These are phyloP conservation scores for Hirschioporus abietinus DNA, from an alignment of 768 basidiomycete genomes.

Conservation along the genomic window DNA sequence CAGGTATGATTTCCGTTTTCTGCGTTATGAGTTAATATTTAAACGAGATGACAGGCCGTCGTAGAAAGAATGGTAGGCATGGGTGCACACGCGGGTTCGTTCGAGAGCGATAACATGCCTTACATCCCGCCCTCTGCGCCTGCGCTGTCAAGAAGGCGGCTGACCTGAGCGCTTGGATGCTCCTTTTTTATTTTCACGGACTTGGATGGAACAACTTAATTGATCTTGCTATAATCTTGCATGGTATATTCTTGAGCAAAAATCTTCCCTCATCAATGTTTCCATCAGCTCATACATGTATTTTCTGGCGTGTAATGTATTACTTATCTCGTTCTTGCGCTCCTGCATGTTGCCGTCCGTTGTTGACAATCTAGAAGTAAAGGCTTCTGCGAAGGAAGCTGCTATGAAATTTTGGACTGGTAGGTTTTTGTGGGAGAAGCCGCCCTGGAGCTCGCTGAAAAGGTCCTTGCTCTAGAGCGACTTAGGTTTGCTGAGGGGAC, in stretches of 20 bases:
- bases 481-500: too few species aligned
- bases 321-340: too few species aligned
- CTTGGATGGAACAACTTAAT: not conserved
- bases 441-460: too few species aligned
- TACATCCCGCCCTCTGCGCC: not conserved
- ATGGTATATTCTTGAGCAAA: not conserved
- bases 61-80: conserved; percentile 59
- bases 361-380: too few species aligned
- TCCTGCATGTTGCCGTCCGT: too few species aligned
- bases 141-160: not conserved
- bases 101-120: not conserved
- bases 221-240: not conserved
- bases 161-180: not conserved
- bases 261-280: not conserved
- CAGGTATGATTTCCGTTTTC: conserved; percentile 38
- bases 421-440: too few species aligned
- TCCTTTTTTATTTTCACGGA: not conserved
- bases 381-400: too few species aligned
- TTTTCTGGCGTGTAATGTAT: not conserved
- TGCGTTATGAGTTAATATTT: not conserved
- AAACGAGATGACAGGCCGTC: conserved; percentile 32
- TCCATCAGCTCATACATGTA: not conserved
- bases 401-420: too few species aligned
- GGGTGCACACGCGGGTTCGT: conserved; percentile 14
- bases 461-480: too few species aligned